Evolutionary conservation across 345 rosid species (phyloP).

Genomic region (Eucalyptus marginata): DNA sequence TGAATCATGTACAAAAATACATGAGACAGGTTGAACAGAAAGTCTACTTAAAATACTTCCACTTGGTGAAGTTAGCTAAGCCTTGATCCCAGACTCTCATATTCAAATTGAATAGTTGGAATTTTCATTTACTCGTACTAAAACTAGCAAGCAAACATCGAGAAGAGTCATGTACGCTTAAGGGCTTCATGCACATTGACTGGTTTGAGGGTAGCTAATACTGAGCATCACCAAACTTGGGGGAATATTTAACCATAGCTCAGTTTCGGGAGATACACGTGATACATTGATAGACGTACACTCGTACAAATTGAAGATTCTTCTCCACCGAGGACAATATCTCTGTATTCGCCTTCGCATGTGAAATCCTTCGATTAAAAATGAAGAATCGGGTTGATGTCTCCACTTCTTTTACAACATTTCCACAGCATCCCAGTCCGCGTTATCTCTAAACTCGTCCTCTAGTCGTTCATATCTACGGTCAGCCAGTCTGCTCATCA

Average conservation of each 20-base stretch:
- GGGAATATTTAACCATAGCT: neutral
- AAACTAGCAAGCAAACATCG: neutral
- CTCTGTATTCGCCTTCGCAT: neutral
- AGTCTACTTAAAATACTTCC: neutral
- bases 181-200: neutral
- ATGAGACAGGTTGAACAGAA: neutral
- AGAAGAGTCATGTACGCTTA: neutral
- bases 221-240: neutral
- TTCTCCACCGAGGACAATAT: no score
- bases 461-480: conserved; percentile 36
- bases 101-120: neutral
- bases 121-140: neutral
- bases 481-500: conserved; percentile 57
- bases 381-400: neutral
- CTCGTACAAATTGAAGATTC: neutral
- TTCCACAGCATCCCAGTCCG: conserved; percentile 47
- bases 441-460: conserved; percentile 20
- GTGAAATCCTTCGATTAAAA: no score
- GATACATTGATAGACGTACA: neutral
- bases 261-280: neutral
- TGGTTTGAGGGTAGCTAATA: neutral
- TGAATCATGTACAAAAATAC: neutral
- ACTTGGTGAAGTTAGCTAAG: neutral
- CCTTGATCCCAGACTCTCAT: neutral
- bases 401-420: conserved; percentile 7